A percentile compares a stretch with the other conserved stretches of the same genome.
phyloP scores from a whole-genome alignment of 163 green algal species.

The Chlorella variabilis region DNA sequence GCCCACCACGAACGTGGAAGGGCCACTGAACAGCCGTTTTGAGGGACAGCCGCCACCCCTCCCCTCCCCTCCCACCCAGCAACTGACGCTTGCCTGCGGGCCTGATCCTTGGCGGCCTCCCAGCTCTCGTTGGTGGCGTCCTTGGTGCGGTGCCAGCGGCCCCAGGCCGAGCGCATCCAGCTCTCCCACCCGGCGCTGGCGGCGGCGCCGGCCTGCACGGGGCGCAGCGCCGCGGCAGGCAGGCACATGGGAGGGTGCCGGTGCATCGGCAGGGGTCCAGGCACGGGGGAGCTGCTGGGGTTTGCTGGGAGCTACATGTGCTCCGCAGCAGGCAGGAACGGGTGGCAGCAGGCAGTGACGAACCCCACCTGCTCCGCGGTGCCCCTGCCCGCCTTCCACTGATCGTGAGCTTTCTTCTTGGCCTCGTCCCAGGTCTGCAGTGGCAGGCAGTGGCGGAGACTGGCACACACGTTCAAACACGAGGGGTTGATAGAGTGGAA shows the following conservation, averaged over 20 bases:
- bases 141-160: slow-evolving; percentile 35
- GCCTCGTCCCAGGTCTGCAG: slow-evolving; percentile 46
- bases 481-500: too few relatives aligned
- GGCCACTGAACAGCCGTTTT: background rate
- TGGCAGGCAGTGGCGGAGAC: too few relatives aligned
- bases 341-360: too few relatives aligned
- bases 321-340: too few relatives aligned
- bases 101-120: slow-evolving; percentile 32
- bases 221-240: background rate
- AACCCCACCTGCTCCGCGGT: background rate
- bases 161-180: slow-evolving; percentile 31
- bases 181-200: slow-evolving; percentile 33
- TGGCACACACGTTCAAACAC: too few relatives aligned
- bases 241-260: too few relatives aligned
- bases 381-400: slow-evolving; percentile 13
- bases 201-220: slow-evolving; percentile 11
- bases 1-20: too few relatives aligned
- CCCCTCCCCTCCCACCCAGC: background rate
- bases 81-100: slow-evolving; percentile 2
- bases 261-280: too few relatives aligned
- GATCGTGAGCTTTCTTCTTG: slow-evolving; percentile 24
- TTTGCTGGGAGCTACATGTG: too few relatives aligned
- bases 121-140: slow-evolving; percentile 27
- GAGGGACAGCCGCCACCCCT: too few relatives aligned
- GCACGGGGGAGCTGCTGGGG: too few relatives aligned